A percentile compares a stretch with the other conserved stretches of the same genome.
phyloP scores from a whole-genome alignment of 1,139 yeast species.

The Kodamaea fungicola region DNA sequence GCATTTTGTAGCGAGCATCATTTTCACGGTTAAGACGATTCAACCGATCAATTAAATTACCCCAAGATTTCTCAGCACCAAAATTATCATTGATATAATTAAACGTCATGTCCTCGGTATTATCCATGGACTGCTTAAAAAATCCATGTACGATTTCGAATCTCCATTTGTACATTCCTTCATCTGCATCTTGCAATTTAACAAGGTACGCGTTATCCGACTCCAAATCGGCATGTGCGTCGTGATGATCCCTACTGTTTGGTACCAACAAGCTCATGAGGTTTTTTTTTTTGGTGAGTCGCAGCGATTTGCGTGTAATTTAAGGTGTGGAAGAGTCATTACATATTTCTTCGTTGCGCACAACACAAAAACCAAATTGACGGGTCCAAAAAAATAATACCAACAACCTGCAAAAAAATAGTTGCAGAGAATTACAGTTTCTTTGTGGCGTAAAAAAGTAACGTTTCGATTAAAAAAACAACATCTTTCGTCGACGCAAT shows the following conservation, averaged over 20 bases:
- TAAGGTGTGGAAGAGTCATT: too few relatives aligned
- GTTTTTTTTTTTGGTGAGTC: not conserved
- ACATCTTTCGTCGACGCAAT: not conserved
- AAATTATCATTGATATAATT: conserved; percentile 46
- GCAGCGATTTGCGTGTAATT: not conserved
- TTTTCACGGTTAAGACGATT: conserved; percentile 34
- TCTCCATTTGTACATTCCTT: conserved; percentile 29
- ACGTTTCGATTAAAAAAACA: not conserved
- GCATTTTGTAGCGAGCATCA: conserved; percentile 48
- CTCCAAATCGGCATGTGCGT: conserved; percentile 36
- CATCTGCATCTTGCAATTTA: conserved; percentile 9
- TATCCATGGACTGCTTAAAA: conserved; percentile 47
- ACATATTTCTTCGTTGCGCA: conserved; percentile 2
- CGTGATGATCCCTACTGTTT: conserved; percentile 27
- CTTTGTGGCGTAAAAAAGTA: not conserved
- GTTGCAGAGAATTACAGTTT: conserved; percentile 1
- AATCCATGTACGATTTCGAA: conserved; percentile 47
- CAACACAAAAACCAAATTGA: conserved; percentile 3
- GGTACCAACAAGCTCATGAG: conserved; percentile 33
- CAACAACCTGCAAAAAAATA: conserved; percentile 4
- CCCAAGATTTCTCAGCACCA: conserved; percentile 50
- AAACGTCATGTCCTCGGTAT: conserved; percentile 47
- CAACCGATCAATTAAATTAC: conserved; percentile 30
- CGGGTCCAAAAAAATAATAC: conserved; percentile 2
- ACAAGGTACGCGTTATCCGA: conserved; percentile 25